These are phyloP conservation scores for Wickerhamomyces tratensis DNA, from an alignment of 805 yeast species.

Conservation along the genomic window DNA sequence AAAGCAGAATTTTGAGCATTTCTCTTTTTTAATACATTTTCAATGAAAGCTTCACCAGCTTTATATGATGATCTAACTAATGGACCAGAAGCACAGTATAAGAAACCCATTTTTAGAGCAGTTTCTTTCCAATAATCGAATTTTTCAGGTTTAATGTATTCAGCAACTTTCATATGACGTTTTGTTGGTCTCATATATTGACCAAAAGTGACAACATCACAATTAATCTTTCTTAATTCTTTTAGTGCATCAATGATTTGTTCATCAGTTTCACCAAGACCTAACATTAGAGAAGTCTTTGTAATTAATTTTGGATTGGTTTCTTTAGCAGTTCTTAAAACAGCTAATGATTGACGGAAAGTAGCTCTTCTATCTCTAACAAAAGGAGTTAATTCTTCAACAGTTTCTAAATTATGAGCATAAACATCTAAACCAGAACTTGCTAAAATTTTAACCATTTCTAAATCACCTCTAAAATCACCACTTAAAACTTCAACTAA, in stretches of 20 bases:
- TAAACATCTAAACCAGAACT: constrained; percentile 86
- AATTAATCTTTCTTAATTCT: constrained; percentile 65
- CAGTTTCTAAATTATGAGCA: constrained; percentile 96
- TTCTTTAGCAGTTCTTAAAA: constrained; percentile 72
- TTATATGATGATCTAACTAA: constrained; percentile 93
- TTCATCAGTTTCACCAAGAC: constrained; percentile 93
- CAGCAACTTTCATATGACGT: constrained; percentile 97
- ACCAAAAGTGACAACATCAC: constrained; percentile 97
- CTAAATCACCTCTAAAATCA: constrained; percentile 87
- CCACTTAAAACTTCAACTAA: constrained; percentile 92
- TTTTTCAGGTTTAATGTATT: constrained; percentile 87
- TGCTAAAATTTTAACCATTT: constrained; percentile 74
- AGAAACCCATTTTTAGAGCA: constrained; percentile 84
- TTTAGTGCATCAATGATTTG: constrained; percentile 68
- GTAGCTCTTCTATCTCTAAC: constrained; percentile 97
- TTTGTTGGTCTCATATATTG: constrained; percentile 99
- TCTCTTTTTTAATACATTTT: constrained; percentile 80
- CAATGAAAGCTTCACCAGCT: constrained; percentile 97
- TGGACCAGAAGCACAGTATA: constrained; percentile 97
- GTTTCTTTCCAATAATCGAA: constrained; percentile 87
- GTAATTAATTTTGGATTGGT: constrained; percentile 70
- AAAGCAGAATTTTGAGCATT: constrained; percentile 6
- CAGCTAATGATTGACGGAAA: constrained; percentile 76
- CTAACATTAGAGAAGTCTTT: constrained; percentile 92
- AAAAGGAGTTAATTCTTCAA: constrained; percentile 87